Base-by-base conservation (phyloP, 2,329 filamentous ascomycete species). In the Samsoniella hepiali region DNA sequence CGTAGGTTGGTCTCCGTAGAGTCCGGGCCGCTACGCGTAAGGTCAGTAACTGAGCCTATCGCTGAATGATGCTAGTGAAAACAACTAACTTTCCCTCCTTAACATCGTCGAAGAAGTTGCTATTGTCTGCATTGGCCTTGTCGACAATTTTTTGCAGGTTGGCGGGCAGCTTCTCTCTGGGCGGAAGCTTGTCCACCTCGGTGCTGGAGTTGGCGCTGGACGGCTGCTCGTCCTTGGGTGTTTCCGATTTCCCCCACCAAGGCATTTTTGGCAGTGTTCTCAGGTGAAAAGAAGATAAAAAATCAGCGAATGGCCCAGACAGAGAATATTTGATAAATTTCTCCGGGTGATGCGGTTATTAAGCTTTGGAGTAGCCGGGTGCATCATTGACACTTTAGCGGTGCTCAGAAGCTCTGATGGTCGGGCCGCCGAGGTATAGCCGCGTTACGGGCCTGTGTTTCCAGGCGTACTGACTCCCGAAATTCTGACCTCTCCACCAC, bases 1-100 rank as follows among this genome's bases (percentile, higher is more conserved):
- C 95, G 90, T 71, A 96, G 80, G 69, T 87, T 89, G 69, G 88
- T 90, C 62, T 97, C 91, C 65, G 92, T 97, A 5, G 92, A 91
- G 70, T 96, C 89, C 63, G 88, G 83, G 15, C 69, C 75, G 61
- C 75, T 77, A 72, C 22, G 38, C 27, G 15, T 9, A 31, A 1
- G 6, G 59, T 68, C 27, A 69, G 55, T 58, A 60, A 53, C 68
- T 64, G 67, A 65, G 65, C 64, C 47, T 50, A n/a, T n/a, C n/a
- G 53, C 31, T 8, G 63, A 65, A 58, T 64, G 44, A 56, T 31
- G 47, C 27, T 22, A 47, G 65, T 38, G 38, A 32, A 7, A 27
- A 49, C 53, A 54, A 84, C 89, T 67, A 84, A 93, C 91, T 89
- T 88, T 77, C 91, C 90, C 64, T 93, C 88, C 67, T 90, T 88